Conservation (phyloP, 1,139 yeast species). For the Dujonia santamariae region DNA sequence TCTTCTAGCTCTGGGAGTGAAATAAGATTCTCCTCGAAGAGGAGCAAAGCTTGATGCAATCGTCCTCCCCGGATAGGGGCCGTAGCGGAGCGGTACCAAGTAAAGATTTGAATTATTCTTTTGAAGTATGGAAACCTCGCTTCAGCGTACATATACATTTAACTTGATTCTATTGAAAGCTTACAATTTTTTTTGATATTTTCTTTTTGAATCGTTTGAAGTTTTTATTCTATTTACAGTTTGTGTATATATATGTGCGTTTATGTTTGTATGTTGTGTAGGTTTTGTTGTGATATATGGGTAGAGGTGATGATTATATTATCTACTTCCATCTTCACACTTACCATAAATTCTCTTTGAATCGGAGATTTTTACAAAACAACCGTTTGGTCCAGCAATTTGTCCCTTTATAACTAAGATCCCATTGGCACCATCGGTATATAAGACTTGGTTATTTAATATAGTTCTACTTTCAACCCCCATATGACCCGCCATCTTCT, state of each 20-base stretch:
- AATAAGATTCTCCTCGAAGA: too few species aligned
- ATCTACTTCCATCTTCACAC: conserved; percentile 16
- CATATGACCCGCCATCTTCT: conserved; percentile 98
- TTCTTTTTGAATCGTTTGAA: conserved; percentile 8
- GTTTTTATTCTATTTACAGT: conserved; percentile 6
- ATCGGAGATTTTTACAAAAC: conserved; percentile 74
- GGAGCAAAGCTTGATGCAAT: too few species aligned
- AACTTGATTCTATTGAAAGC: background rate
- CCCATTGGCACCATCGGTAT: conserved; percentile 78
- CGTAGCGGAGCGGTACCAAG: too few species aligned
- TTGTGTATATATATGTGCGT: background rate
- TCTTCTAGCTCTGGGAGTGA: too few species aligned
- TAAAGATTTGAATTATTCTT: too few species aligned
- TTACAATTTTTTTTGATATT: background rate
- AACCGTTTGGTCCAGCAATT: conserved; percentile 85
- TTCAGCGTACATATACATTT: too few species aligned
- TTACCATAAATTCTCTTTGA: conserved; percentile 51
- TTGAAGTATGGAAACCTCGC: too few species aligned
- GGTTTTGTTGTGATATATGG: conserved; percentile 3
- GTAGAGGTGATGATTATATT: too few species aligned
- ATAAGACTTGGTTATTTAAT: conserved; percentile 73
- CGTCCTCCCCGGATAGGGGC: too few species aligned
- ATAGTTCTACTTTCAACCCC: conserved; percentile 75
- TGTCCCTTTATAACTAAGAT: conserved; percentile 83
- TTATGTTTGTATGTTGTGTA: too few species aligned